phyloP scores from a whole-genome alignment of 805 yeast species.

The Saccharomycopsis javanensis region DNA sequence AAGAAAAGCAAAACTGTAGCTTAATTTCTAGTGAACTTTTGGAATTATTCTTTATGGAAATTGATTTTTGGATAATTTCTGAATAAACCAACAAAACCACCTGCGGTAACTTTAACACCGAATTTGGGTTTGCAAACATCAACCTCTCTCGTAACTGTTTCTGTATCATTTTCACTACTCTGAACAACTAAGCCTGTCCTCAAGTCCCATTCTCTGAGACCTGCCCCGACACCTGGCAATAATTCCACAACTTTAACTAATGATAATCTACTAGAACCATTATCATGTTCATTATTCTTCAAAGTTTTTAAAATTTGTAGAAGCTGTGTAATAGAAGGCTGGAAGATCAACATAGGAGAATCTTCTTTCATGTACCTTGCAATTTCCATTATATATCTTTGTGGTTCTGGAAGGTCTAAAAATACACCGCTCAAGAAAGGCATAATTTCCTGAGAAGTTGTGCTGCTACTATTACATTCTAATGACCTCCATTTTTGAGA shows the following conservation, averaged over 20 bases:
- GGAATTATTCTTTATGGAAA: not conserved
- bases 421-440: constrained; percentile 36
- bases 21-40: no score
- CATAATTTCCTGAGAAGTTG: not conserved
- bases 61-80: constrained; percentile 22
- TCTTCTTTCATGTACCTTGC: constrained; percentile 31
- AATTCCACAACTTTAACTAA: constrained; percentile 34
- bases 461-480: constrained; percentile 17
- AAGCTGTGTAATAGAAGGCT: constrained; percentile 41
- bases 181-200: constrained; percentile 27
- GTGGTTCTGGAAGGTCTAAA: constrained; percentile 38
- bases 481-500: not conserved
- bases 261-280: constrained; percentile 24
- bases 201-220: constrained; percentile 43
- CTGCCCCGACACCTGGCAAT: constrained; percentile 41
- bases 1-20: not conserved
- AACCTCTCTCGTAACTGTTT: constrained; percentile 29
- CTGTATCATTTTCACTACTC: not conserved
- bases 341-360: constrained; percentile 35
- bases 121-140: constrained; percentile 43
- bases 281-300: constrained; percentile 8
- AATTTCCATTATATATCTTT: constrained; percentile 27
- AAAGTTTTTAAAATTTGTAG: constrained; percentile 31
- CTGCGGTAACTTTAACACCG: constrained; percentile 38
- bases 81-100: constrained; percentile 41